Evolutionary conservation across 495 filamentous ascomycete genomes (phyloP).

Genomic region (Trypethelium eluteriae): DNA sequence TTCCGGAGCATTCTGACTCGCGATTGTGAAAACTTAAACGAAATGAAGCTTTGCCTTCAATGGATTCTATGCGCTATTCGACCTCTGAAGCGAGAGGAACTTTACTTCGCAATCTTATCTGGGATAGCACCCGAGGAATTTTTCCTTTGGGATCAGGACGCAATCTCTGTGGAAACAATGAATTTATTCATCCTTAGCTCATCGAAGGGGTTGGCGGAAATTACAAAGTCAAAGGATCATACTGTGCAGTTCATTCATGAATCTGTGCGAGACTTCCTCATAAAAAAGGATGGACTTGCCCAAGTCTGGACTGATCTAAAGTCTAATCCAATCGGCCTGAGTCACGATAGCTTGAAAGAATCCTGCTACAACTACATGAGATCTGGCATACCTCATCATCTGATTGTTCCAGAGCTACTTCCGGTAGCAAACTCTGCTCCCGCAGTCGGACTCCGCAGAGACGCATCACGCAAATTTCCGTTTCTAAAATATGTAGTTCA

Average conservation of each 20-base stretch:
- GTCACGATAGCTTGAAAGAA: background rate
- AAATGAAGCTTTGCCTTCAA: constrained; percentile 18
- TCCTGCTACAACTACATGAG: background rate
- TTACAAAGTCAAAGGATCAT: constrained; percentile 26
- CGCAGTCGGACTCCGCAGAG: background rate
- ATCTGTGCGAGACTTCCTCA: constrained; percentile 37
- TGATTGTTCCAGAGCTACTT: background rate
- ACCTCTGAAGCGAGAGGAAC: constrained; percentile 14
- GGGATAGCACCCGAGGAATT: background rate
- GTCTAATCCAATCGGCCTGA: background rate
- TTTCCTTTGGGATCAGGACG: constrained; percentile 14
- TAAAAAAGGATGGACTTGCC: constrained; percentile 28
- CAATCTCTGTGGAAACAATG: constrained; percentile 14
- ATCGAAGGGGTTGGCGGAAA: constrained; percentile 37
- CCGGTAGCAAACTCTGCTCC: background rate
- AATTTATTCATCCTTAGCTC: constrained; percentile 31
- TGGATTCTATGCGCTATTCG: constrained; percentile 23
- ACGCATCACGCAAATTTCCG: background rate
- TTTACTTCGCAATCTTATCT: constrained; percentile 7
- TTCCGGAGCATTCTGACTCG: constrained; percentile 17
- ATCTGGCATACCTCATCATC: background rate
- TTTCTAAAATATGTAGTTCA: background rate
- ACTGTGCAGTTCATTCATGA: constrained; percentile 42
- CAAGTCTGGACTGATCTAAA: background rate
- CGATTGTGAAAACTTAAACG: constrained; percentile 9